phyloP scores from a whole-genome alignment of 306 rosid genomes.

The Citrullus amarus region DNA sequence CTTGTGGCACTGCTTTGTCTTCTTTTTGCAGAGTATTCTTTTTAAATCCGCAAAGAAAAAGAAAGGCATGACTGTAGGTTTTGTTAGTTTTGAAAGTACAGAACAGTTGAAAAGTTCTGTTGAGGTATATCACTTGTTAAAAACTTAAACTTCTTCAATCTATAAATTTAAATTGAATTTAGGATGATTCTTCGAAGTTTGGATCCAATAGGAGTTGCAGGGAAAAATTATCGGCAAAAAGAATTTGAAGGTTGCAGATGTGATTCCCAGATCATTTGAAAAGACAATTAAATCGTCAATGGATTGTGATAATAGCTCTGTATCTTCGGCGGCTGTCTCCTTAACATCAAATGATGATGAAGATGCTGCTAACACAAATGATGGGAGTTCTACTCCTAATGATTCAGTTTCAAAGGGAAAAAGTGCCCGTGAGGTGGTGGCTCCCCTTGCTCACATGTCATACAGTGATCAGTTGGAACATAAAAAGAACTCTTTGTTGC shows the following conservation, averaged over 20 bases:
- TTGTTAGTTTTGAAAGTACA: slow-evolving; percentile 49
- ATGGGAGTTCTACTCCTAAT: slow-evolving; percentile 22
- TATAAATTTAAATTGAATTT: slow-evolving; percentile 8
- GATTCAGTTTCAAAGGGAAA: slow-evolving; percentile 31
- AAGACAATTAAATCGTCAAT: slow-evolving; percentile 34
- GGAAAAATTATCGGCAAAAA: slow-evolving; percentile 60
- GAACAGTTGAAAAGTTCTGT: slow-evolving; percentile 51
- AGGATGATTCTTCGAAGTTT: neutral
- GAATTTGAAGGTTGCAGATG: slow-evolving; percentile 58
- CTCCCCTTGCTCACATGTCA: slow-evolving; percentile 84
- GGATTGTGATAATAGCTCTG: slow-evolving; percentile 12
- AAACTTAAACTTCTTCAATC: slow-evolving; percentile 11
- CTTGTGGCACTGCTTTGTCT: neutral
- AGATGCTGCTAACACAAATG: slow-evolving; percentile 27
- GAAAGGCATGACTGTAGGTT: slow-evolving; percentile 71
- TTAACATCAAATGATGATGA: slow-evolving; percentile 20
- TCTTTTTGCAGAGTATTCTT: slow-evolving; percentile 37
- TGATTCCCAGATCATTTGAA: slow-evolving; percentile 54
- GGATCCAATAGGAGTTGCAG: slow-evolving; percentile 39
- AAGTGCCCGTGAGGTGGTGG: slow-evolving; percentile 56
- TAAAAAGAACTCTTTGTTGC: slow-evolving; percentile 55
- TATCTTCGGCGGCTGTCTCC: slow-evolving; percentile 1
- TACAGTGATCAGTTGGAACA: slow-evolving; percentile 82
- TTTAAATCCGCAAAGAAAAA: slow-evolving; percentile 77
- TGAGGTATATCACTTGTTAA: slow-evolving; percentile 33